Base-by-base conservation (phyloP, 768 basidiomycete genomes). In the Termitomyces sp. region DNA sequence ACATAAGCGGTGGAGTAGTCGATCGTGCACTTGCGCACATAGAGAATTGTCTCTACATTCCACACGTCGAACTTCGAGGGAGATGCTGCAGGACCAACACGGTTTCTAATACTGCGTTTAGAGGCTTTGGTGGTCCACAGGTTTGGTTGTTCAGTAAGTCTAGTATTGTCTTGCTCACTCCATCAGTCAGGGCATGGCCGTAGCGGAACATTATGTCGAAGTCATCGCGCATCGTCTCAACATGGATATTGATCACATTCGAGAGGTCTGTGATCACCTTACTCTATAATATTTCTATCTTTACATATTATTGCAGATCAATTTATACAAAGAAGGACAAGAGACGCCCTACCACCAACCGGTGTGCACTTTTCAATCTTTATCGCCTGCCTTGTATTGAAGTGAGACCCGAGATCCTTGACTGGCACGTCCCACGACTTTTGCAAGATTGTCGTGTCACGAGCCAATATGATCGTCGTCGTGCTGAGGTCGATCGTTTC, bases 371-470 rank as follows among this genome's bases (percentile, higher is more conserved):
- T 31, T 37, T 9, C 33, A 15, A 31, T 26, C 9, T 44, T 43
- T 11, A 8, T 54, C 5, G 7, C 19, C 9, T 9, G 17, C 8
- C 17, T 19, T 12, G 5, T 38, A 10, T 35, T 38, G 14, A 45
- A 15, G 17, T 17, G 14, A 28, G 19, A 23, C n/a, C 3, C 38
- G 37, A 61, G 60, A 57, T 61, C 33, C 57, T 58, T n/a, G 60
- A 61, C n/a, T 61, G 60, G 60, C 60, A 61, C 42, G 50, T 61
- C 44, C 60, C 60, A 23, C 57, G 60, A 41, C 55, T 61, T n/a
- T n/a, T 61, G 26, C 46, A 61, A 56, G 57, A 61, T 33, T 61
- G 60, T 14, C 60, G 60, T 14, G 43, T 53, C 28, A 50, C 60
- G 21, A 61, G 60, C 30, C 47, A 61, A 21, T 61, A 61, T 43